Evolutionary conservation across 306 rosid species (phyloP).

Genomic region (Casuarina equisetifolia): DNA sequence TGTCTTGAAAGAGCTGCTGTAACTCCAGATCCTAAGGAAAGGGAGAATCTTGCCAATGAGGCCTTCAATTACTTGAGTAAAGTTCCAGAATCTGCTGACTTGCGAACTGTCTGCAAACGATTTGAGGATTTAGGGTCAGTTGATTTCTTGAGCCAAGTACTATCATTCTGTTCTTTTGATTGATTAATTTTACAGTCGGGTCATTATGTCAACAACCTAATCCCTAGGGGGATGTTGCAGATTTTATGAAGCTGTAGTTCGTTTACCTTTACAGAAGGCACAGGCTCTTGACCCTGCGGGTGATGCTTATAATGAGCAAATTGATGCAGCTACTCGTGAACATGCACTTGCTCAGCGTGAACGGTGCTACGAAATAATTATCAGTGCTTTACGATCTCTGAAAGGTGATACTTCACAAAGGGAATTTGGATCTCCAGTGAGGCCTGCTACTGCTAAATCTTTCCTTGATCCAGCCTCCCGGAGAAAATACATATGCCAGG

Average conservation of each 20-base stretch:
- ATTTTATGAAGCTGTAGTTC: conserved; percentile 97
- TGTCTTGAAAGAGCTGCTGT: conserved; percentile 92
- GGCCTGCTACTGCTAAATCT: conserved; percentile 57
- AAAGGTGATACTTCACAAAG: conserved; percentile 62
- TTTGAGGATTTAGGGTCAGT: conserved; percentile 92
- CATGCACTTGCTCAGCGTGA: conserved; percentile 75
- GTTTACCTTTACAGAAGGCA: conserved; percentile 94
- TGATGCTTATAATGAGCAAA: conserved; percentile 85
- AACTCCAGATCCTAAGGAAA: conserved; percentile 63
- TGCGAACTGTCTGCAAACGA: conserved; percentile 88
- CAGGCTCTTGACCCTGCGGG: conserved; percentile 92
- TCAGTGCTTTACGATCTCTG: conserved; percentile 74
- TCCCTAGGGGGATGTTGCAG: conserved; percentile 44
- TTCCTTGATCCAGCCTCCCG: conserved; percentile 75
- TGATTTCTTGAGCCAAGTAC: conserved; percentile 22
- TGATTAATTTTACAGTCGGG: conserved; percentile 7
- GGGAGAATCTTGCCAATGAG: conserved; percentile 84
- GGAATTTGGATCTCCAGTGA: conserved; percentile 82
- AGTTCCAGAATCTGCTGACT: conserved; percentile 96
- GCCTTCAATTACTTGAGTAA: conserved; percentile 79
- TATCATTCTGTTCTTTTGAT: conserved; percentile 9
- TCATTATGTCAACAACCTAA: conserved; percentile 33
- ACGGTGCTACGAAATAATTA: conserved; percentile 89
- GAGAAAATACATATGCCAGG: conserved; percentile 79
- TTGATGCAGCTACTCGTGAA: conserved; percentile 76